A percentile compares a stretch with the other conserved stretches of the same genome.
Evolutionary conservation across 208 protist species (phyloP).

Genomic region (Wallacemonas sp.): DNA sequence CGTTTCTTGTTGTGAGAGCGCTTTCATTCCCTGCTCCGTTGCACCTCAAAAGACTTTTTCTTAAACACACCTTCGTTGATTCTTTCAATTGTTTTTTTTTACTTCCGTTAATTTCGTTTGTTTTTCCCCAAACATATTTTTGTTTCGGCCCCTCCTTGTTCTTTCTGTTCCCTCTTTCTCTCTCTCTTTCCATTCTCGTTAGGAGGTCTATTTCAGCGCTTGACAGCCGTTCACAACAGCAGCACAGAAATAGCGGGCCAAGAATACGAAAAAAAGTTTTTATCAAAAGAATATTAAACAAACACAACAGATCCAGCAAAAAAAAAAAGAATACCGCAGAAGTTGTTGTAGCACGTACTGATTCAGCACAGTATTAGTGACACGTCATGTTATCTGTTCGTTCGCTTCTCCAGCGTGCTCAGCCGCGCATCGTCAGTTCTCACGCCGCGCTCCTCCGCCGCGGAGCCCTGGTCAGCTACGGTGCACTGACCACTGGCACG

Average conservation of each 20-base stretch:
- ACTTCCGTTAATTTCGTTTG: conserved; percentile 4
- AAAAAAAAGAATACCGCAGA: not conserved
- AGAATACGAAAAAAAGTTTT: too few relatives aligned
- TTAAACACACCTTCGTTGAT: not conserved
- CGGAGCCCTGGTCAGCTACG: too few relatives aligned
- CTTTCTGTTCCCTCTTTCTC: not conserved
- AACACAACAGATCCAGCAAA: conserved; percentile 1
- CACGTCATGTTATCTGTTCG: conserved; percentile 3
- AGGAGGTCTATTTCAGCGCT: not conserved
- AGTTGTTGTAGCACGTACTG: not conserved
- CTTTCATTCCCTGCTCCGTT: not conserved
- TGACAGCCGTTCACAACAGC: too few relatives aligned
- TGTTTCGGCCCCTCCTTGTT: not conserved
- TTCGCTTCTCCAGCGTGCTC: conserved; percentile 1
- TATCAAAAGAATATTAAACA: not conserved
- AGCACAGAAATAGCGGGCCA: too few relatives aligned
- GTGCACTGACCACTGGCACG: not conserved
- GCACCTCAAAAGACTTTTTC: conserved; percentile 3
- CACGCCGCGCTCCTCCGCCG: not conserved
- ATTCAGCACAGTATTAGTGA: too few relatives aligned
- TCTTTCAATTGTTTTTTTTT: conserved; percentile 10
- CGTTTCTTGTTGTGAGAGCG: too few relatives aligned
- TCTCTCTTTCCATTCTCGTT: not conserved
- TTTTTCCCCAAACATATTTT: not conserved
- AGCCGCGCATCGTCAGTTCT: not conserved